Evolutionary conservation across 345 rosid genomes (phyloP), one percentile per base, ranked within the genome.

Genomic region (Linum tenue): DNA sequence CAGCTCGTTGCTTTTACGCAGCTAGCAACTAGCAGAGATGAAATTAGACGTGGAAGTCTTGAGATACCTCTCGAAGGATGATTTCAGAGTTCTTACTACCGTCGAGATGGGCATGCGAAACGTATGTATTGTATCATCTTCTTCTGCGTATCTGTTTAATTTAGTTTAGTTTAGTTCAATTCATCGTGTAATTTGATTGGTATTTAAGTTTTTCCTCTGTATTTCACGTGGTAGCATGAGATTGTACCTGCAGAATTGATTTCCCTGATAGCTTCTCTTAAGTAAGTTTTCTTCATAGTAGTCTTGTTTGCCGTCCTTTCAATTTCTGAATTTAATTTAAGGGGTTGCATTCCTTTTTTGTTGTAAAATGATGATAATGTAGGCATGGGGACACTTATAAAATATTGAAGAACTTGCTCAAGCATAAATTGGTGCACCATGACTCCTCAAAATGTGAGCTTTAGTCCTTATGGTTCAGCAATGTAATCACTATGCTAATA

Each of bases 101-200:
- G 97, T 92, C 5, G 97, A 92, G 73, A 81, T 85, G 98, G 98
- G 95, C 72, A 88, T 84, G 97, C 75, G 97, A 62, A 90, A 90
- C 63, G 95, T 91, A 1, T 16, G 86, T 78, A 39, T 15, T 53
- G 37, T 39, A 55, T 36, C 11, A 3, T 59, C 38, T 9, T 4
- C 53, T 35, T 2, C 9, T 22, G 0, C 5, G 8, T 39, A 9
- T 40, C 44, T 40, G 41, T 22, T 22, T n/a, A n/a, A n/a, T 12
- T 60, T 60, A 11, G 39, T 37, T n/a, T 22, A 22, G 31, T 22
- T 41, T 10, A 9, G 11, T 16, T n/a, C 2, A 51, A 14, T 60
- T 66, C 39, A 3, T 37, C 9, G 1, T 51, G 38, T 17, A 14
- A 56, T 59, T 50, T 1, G 5, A 51, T 11, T 12, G 42, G n/a